Evolutionary conservation across 257 asterid species (phyloP).

Genomic region (Solanum phureja): DNA sequence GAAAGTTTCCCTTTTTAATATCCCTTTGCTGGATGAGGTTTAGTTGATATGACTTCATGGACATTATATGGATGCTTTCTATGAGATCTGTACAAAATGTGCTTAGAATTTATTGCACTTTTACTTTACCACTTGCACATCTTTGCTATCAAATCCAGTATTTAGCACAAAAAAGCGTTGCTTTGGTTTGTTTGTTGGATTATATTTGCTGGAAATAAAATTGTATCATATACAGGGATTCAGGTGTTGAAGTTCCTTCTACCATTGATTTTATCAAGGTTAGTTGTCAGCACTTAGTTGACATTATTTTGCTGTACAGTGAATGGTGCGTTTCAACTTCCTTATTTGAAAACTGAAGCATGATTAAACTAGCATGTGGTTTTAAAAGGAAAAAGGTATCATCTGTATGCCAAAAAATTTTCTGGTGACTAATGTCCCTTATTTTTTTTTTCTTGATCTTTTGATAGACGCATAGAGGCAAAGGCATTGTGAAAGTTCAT

Average conservation of each 20-base stretch:
- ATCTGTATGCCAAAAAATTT: background rate
- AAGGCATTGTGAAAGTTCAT: background rate
- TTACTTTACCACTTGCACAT: background rate
- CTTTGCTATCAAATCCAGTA: background rate
- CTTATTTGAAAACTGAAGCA: background rate
- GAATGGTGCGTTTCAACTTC: background rate
- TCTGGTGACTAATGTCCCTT: background rate
- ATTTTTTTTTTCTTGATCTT: background rate
- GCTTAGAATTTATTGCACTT: background rate
- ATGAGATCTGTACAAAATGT: background rate
- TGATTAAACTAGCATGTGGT: background rate
- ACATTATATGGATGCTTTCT: background rate
- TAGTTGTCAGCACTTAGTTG: conserved; percentile 1
- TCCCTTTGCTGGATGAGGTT: background rate
- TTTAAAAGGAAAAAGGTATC: background rate
- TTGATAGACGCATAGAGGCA: background rate
- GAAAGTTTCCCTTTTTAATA: background rate
- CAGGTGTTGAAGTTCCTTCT: conserved; percentile 43
- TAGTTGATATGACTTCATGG: background rate
- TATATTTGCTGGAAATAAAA: background rate
- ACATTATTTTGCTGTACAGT: background rate
- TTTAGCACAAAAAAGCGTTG: background rate
- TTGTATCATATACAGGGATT: conserved; percentile 41
- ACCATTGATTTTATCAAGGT: conserved; percentile 53
- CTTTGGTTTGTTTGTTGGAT: background rate